Evolutionary conservation across 192 early-diverging fungal species (phyloP), one percentile per base, ranked within the genome.

Genomic region (Linnemannia schmuckeri): DNA sequence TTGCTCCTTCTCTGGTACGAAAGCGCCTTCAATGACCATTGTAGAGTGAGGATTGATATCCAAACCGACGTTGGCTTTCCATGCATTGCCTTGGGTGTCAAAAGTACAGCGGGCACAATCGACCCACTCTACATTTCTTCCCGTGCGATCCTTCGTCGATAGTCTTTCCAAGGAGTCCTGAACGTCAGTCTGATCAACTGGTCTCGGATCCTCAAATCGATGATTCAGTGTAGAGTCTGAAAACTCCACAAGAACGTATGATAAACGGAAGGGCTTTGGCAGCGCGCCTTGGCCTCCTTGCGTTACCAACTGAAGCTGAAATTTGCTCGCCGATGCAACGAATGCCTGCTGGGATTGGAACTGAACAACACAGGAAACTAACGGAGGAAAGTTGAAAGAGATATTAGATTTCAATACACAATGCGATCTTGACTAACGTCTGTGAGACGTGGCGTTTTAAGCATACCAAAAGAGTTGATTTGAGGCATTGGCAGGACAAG

Each of bases 181-280:
- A 13, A 49, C 27, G 24, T 82, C 37, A 18, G 69, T 71, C 33
- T 47, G 68, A 27, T 54, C 52, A 46, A 82, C 76, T 15, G 77
- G 55, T 22, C 78, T 75, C 12, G 41, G 79, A 72, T 92, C 87
- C 30, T 82, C 54, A 7, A 95, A 68, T 41, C 88, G 91, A 73
- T 93, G 90, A 74, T 95, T 94, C 75, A 93, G 90, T 7, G 88
- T 85, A 1, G 81, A 46, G 85, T 95, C 89, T 30, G 89, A 93
- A 82, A 95, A 96, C 6, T 82, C 74, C 8, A 96, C 87, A 10
- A 88, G 89, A 44, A 96, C 80, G 27, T 76, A 79, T 0, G 83
- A 80, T 20, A 95, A 82, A 30, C 84, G 68, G 38, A 96, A 79
- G 15, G 90, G 78, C 17, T 87, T 57, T 2, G 93, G 92, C 9